A percentile compares a stretch with the other conserved stretches of the same genome.
phyloP scores from a whole-genome alignment of 140 eudicot genomes.

The Bidens hawaiensis region DNA sequence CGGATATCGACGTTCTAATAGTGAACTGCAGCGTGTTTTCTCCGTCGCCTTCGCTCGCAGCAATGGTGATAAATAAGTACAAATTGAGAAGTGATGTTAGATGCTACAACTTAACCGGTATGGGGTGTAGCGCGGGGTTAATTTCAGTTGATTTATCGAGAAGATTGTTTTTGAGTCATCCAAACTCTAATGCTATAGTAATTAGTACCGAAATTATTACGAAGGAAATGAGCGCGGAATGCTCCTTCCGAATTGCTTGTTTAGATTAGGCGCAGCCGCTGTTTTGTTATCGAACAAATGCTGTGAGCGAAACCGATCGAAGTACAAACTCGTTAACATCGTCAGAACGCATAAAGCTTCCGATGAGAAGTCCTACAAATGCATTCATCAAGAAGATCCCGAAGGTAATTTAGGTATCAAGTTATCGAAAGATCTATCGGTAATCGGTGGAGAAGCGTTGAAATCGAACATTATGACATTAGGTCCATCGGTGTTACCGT shows the following conservation, averaged over 20 bases:
- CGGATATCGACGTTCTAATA: slow-evolving; percentile 45
- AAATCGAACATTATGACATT: slow-evolving; percentile 32
- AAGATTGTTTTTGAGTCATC: slow-evolving; percentile 38
- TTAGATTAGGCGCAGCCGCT: slow-evolving; percentile 36
- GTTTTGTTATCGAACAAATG: slow-evolving; percentile 26
- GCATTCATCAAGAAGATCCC: slow-evolving; percentile 28
- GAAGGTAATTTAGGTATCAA: slow-evolving; percentile 28
- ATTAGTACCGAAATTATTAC: slow-evolving; percentile 18
- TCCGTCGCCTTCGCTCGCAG: slow-evolving; percentile 48
- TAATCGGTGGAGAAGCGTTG: slow-evolving; percentile 33
- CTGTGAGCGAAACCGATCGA: slow-evolving; percentile 13
- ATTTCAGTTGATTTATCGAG: slow-evolving; percentile 51
- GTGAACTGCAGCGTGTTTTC: slow-evolving; percentile 63
- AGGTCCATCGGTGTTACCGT: slow-evolving; percentile 36
- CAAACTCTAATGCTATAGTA: slow-evolving; percentile 35
- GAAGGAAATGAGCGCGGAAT: slow-evolving; percentile 30
- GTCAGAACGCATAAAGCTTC: slow-evolving; percentile 29
- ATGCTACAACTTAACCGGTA: slow-evolving; percentile 50
- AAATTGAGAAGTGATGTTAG: slow-evolving; percentile 46
- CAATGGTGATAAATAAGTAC: slow-evolving; percentile 60
- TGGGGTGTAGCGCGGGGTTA: slow-evolving; percentile 59
- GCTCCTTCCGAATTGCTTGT: slow-evolving; percentile 37
- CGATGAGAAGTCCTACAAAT: slow-evolving; percentile 19
- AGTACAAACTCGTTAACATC: slow-evolving; percentile 26
- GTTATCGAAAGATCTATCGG: slow-evolving; percentile 33